Conservation (phyloP, 768 basidiomycete species). For the Mycena vulgaris region DNA sequence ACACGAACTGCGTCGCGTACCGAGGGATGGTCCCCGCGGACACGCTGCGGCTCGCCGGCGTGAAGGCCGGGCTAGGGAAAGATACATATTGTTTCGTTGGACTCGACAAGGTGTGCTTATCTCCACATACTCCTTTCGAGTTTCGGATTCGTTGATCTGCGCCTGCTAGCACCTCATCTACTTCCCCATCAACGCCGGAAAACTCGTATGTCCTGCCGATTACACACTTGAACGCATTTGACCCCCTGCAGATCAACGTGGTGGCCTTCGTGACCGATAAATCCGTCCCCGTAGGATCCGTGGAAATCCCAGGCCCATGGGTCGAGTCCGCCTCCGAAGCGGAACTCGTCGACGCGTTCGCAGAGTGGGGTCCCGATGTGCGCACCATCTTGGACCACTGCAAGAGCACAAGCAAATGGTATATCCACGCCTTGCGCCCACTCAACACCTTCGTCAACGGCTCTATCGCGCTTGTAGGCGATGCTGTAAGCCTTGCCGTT, state of each 20-base stretch:
- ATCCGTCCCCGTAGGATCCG: conserved; percentile 43
- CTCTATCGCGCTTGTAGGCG: conserved; percentile 65
- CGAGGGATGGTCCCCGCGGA: conserved; percentile 62
- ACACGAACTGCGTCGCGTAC: conserved; percentile 64
- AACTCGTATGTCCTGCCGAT: conserved; percentile 48
- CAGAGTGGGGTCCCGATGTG: conserved; percentile 65
- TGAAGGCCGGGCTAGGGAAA: conserved; percentile 54
- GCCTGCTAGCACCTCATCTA: conserved; percentile 66
- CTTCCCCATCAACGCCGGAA: conserved; percentile 61
- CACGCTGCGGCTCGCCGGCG: conserved; percentile 55
- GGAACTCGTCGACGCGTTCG: conserved; percentile 59
- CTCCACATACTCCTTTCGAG: conserved; percentile 1
- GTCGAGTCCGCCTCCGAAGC: conserved; percentile 55
- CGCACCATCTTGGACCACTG: conserved; percentile 57
- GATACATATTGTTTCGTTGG: conserved; percentile 62
- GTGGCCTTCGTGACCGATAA: conserved; percentile 58
- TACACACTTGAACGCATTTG: background rate
- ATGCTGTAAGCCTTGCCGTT: conserved; percentile 58
- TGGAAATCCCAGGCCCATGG: conserved; percentile 55
- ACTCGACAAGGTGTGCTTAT: conserved; percentile 54
- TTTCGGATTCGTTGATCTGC: background rate
- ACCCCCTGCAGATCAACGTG: conserved; percentile 58
- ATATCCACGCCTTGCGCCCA: conserved; percentile 63
- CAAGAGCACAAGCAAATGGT: conserved; percentile 65
- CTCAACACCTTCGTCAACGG: conserved; percentile 60